phyloP scores from a whole-genome alignment of 139 green algal species.

The Spirogloea muscicola region DNA sequence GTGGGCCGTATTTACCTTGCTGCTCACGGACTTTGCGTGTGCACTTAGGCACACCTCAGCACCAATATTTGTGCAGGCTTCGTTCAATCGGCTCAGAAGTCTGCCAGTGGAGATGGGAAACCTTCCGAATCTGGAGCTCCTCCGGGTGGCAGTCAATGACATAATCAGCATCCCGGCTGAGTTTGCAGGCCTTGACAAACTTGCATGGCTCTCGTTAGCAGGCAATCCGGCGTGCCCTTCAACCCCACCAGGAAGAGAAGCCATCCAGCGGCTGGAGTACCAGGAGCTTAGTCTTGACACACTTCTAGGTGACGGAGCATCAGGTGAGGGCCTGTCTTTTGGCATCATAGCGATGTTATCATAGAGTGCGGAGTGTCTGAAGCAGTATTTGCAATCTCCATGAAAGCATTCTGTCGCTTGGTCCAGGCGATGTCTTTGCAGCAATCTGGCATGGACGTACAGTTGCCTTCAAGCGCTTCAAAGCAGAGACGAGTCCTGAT shows the following conservation, averaged over 20 bases:
- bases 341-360: no score
- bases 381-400: no score
- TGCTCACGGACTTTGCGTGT: no score
- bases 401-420: no score
- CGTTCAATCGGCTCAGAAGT: conserved; percentile 66
- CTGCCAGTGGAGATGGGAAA: conserved; percentile 58
- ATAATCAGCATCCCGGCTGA: conserved; percentile 53
- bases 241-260: conserved; percentile 25
- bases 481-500: conserved; percentile 49
- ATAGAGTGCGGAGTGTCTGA: no score
- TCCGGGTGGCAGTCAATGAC: conserved; percentile 62
- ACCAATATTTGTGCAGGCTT: no score
- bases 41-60: not conserved
- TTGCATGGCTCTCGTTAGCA: conserved; percentile 75
- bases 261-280: conserved; percentile 42
- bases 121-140: conserved; percentile 67
- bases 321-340: conserved; percentile 5
- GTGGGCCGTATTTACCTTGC: no score
- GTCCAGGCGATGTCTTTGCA: conserved; percentile 35
- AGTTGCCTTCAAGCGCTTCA: conserved; percentile 76
- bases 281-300: conserved; percentile 53
- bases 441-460: conserved; percentile 40
- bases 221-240: conserved; percentile 61
- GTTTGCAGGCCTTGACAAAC: conserved; percentile 40
- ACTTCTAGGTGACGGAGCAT: conserved; percentile 73